Evolutionary conservation across 139 green algal species (phyloP), one percentile per base, ranked within the genome.

Genomic region (Micromonas commoda): DNA sequence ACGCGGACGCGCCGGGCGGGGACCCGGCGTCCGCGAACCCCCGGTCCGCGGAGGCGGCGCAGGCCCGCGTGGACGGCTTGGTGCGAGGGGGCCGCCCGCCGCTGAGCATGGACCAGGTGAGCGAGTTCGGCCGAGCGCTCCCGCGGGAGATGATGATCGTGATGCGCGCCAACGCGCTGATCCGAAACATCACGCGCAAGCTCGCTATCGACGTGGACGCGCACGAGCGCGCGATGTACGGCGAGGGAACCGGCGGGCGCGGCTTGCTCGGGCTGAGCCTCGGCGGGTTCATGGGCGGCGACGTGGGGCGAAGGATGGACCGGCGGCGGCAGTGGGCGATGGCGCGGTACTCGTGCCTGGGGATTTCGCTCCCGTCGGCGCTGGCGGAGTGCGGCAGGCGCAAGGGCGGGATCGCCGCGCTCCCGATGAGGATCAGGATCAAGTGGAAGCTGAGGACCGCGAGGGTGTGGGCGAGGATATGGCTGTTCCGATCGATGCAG

Each of bases 81-180:
- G 16, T 57, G 16, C 45, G 45, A 9, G 45, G 45, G 9, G 45
- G 45, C 9, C 45, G 45, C 9, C 45, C 45, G 45, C 45, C 45
- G 45, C 9, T 57, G 45, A 57, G 9, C 9, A 37, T 71, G 13
- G 64, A 33, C 16, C 26, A 71, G 29, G 26, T 33, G 2, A 29
- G 4, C 26, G 21, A 51, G 26, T 51, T 71, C 29, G 64, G 64
- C n/a, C 38, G 33, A 32, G 33, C 32, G 13, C 4, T 71, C 2
- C 64, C 64, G 33, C 32, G 33, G 29, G 64, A 71, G 29, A 71
- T 71, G 64, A 71, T 71, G 26, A 38, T 71, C 28, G 64, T 71
- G 2, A 51, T 71, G 64, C 64, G 64, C 32, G 64, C 64, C 26
- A 71, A 71, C 64, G 64, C 64, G 13, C 26, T 71, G 28, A 33